phyloP scores from a whole-genome alignment of 192 early-diverging fungal genomes.

The Phycomyces blakesleeanus region DNA sequence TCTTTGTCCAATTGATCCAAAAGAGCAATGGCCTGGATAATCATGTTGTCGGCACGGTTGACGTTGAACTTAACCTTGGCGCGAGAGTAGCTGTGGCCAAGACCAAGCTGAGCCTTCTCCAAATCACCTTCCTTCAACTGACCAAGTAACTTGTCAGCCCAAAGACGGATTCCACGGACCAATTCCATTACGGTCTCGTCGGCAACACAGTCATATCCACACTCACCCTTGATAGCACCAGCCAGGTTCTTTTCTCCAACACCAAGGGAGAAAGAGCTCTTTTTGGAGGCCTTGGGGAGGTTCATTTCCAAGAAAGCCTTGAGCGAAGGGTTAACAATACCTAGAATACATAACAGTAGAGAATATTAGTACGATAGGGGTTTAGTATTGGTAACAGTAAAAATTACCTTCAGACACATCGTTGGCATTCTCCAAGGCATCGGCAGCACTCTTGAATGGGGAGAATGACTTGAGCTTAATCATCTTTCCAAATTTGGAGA shows the following conservation, averaged over 20 bases:
- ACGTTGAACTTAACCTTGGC: conserved; percentile 99
- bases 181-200: conserved; percentile 86
- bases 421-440: conserved; percentile 98
- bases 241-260: conserved; percentile 86
- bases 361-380: too few species aligned
- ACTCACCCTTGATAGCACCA: conserved; percentile 69
- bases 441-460: conserved; percentile 94
- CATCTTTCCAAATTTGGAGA: conserved; percentile 86
- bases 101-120: conserved; percentile 89
- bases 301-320: conserved; percentile 96
- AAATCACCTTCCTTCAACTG: conserved; percentile 94
- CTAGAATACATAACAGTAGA: too few species aligned
- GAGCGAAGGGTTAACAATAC: conserved; percentile 81
- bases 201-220: conserved; percentile 74
- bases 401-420: conserved; percentile 92
- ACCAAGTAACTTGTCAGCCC: conserved; percentile 81
- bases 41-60: conserved; percentile 97
- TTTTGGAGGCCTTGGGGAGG: conserved; percentile 78
- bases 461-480: conserved; percentile 92
- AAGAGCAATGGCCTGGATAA: conserved; percentile 88
- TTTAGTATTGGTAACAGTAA: too few species aligned
- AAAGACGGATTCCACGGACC: conserved; percentile 90
- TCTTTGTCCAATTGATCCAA: conserved; percentile 99
- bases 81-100: conserved; percentile 97
- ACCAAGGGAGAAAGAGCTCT: conserved; percentile 71